phyloP scores from a whole-genome alignment of 228 moss, liverwort and hornwort genomes.

The Sphagnum fallax region DNA sequence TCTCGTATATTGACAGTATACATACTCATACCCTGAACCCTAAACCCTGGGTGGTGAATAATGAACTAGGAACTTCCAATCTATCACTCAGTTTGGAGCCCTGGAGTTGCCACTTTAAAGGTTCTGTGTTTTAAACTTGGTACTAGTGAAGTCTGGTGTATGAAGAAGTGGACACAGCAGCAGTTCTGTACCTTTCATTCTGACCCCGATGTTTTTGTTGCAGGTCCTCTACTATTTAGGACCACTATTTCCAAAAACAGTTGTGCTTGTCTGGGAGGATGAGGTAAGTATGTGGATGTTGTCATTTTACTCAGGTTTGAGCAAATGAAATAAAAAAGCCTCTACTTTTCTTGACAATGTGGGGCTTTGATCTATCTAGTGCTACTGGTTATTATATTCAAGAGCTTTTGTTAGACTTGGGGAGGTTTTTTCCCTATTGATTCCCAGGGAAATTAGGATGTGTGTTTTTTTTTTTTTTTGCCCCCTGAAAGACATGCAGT shows the following conservation, averaged over 20 bases:
- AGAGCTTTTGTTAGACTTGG: neutral
- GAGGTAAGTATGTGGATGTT: conserved; percentile 49
- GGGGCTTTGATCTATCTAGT: too few relatives aligned
- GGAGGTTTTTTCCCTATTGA: neutral
- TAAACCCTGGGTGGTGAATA: too few relatives aligned
- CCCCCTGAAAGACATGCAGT: too few relatives aligned
- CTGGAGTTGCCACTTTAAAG: too few relatives aligned
- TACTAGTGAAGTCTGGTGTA: too few relatives aligned
- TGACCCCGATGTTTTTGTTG: neutral
- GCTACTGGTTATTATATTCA: too few relatives aligned
- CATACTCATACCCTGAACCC: conserved; percentile 1
- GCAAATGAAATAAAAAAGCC: neutral
- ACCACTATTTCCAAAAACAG: conserved; percentile 72
- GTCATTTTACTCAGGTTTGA: neutral
- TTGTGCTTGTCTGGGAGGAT: conserved; percentile 83
- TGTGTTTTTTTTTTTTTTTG: neutral
- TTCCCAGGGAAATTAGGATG: neutral
- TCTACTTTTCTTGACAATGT: too few relatives aligned
- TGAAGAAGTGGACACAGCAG: too few relatives aligned
- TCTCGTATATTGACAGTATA: conserved; percentile 85
- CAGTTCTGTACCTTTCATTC: too few relatives aligned
- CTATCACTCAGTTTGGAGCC: too few relatives aligned
- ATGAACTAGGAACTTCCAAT: too few relatives aligned
- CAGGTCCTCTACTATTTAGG: conserved; percentile 84
- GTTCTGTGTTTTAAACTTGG: too few relatives aligned